Base-by-base conservation (phyloP, 345 rosid genomes). In the Dovyalis caffra region DNA sequence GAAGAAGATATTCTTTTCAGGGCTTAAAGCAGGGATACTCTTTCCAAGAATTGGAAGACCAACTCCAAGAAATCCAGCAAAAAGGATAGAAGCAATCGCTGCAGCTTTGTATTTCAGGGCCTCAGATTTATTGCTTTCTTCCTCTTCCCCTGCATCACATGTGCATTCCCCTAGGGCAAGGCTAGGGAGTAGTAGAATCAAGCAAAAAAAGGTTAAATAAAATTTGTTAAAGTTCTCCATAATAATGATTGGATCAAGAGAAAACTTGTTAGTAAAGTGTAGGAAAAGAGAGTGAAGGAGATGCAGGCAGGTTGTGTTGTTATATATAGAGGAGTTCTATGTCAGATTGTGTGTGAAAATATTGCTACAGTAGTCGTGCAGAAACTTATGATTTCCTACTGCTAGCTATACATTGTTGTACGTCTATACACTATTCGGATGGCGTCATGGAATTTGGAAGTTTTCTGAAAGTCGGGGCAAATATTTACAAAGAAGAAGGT, bases 51-150 rank as follows among this genome's bases (percentile, higher is more conserved):
- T n/a, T 0, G 93, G 95, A 25, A 88, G 75, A 16, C 78, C 77
- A 68, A 90, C 84, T 0, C 95, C 92, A 21, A 86, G 68, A 0
- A 81, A 83, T 2, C 91, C 82, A 0, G 89, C 89, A 8, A 84
- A 78, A 5, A 92, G 83, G 33, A 90, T 90, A 0, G 84, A 60
- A 47, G 69, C 83, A 68, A 92, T 85, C 10, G 86, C 87, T 0
- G 60, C 77, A 43, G 84, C 21, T 79, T 89, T 90, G 75, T 77
- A 86, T 43, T 53, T 80, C 8, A 72, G 77, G 4, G 85, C 88
- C 33, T 66, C 0, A 2, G 63, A 26, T 37, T 73, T 79, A 66
- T 67, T 11, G 2, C 1, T 10, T 20, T 5, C 75, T 14, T 16
- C 38, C 11, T 38, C 77, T 0, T 56, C 72, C 7, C 35, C 68